Evolutionary conservation across 768 basidiomycete genomes (phyloP).

Genomic region (Sarcomyxa edulis): DNA sequence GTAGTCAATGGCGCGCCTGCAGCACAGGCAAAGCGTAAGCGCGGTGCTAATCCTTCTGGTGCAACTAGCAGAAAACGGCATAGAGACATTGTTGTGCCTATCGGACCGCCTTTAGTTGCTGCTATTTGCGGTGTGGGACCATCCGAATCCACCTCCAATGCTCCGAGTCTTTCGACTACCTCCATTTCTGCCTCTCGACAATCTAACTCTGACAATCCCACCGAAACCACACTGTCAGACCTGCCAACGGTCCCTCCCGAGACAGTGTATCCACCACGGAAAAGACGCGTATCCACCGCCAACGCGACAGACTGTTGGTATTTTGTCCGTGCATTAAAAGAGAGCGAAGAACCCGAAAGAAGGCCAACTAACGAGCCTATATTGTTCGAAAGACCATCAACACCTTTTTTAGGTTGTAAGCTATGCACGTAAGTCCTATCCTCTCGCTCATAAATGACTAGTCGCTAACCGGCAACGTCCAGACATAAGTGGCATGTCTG

Average conservation of each 20-base stretch:
- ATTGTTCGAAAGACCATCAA: conserved; percentile 7
- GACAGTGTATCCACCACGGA: too few species aligned
- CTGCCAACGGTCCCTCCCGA: neutral
- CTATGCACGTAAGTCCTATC: conserved; percentile 25
- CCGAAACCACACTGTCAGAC: too few species aligned
- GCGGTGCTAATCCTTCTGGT: too few species aligned
- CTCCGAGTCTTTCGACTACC: neutral
- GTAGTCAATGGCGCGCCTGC: too few species aligned
- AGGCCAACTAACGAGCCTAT: conserved; percentile 1
- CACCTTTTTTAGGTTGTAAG: conserved; percentile 11
- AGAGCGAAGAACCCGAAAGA: conserved; percentile 2
- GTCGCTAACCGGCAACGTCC: neutral
- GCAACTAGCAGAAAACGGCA: too few species aligned
- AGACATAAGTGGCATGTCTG: conserved; percentile 11
- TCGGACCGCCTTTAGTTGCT: too few species aligned
- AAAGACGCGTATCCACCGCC: neutral
- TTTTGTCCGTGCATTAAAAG: conserved; percentile 11
- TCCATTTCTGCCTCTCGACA: neutral
- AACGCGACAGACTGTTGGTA: conserved; percentile 17
- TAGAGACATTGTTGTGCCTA: too few species aligned
- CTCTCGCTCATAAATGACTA: neutral
- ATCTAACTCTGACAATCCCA: neutral
- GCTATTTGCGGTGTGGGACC: conserved; percentile 1
- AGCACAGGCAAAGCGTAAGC: too few species aligned
- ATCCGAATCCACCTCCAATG: neutral